Base-by-base conservation (phyloP, 352 stramenopile genomes). In the Phytophthora agathidicida region DNA sequence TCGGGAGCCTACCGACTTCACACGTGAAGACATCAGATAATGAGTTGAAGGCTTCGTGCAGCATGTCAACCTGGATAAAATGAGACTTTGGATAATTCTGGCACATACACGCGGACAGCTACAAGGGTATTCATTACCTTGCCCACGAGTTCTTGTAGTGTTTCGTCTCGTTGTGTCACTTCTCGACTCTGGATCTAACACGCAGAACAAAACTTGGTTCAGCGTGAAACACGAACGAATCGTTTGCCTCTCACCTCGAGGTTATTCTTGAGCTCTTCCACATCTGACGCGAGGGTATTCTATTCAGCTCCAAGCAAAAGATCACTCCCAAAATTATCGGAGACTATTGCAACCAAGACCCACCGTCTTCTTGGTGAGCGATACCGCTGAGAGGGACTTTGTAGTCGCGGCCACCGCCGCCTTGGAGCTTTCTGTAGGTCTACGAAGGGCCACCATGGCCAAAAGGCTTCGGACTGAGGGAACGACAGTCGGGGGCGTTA, bases 321-420 rank as follows among this genome's bases (percentile, higher is more conserved):
- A n/a, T n/a, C n/a, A n/a, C n/a, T n/a, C n/a, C n/a, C n/a, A n/a
- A n/a, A n/a, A n/a, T n/a, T n/a, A n/a, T n/a, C n/a, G n/a, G n/a
- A n/a, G n/a, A n/a, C n/a, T n/a, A n/a, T n/a, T n/a, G n/a, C 38
- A 44, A 30, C 8, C 13, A 16, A 27, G 24, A 56, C 67, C 5
- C 26, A 86, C 76, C 19, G 76, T 86, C 42, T 83, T 85, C 49
- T 86, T 87, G 7, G 76, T 86, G 4, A 89, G 55, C 5, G 79
- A 79, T 47, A 78, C 72, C 3, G 74, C 63, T 1, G 76, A 86
- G 9, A 89, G 54, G 7, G 79, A 78, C 62, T 85, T 86, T 54
- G 77, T 67, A 19, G 80, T 83, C 4, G 63, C 62, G 1, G 60
- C 65, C 22, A 75, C 71, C 17, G 75, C 54, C 27, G 65, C 61